Percentiles rank a stretch among this genome's conserved stretches.
Conservation (phyloP, 1,139 yeast genomes). For the Pichia sp. region DNA sequence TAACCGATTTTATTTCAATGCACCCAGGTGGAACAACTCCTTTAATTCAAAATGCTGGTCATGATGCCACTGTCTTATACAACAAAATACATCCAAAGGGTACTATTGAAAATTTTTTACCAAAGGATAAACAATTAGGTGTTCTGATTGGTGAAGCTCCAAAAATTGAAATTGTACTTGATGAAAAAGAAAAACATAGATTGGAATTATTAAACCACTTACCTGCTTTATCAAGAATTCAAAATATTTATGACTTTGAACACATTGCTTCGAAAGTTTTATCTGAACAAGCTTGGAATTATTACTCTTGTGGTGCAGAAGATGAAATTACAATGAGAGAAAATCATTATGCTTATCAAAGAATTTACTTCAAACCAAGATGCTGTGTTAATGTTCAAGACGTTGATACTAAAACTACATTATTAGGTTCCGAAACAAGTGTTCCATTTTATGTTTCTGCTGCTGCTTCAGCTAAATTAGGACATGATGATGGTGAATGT, state of each 20-base stretch:
- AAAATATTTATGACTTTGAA: conserved; percentile 33
- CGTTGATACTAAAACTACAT: conserved; percentile 32
- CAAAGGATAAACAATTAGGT: conserved; percentile 32
- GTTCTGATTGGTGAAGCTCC: conserved; percentile 34
- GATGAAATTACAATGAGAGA: conserved; percentile 34
- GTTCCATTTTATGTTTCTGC: conserved; percentile 72
- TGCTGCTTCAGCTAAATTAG: conserved; percentile 70
- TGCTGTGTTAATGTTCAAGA: conserved; percentile 34
- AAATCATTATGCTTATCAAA: conserved; percentile 32
- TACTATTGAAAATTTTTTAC: conserved; percentile 36
- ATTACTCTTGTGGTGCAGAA: conserved; percentile 32
- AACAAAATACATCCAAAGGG: conserved; percentile 71
- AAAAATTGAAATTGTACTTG: conserved; percentile 29
- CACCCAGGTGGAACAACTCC: conserved; percentile 90
- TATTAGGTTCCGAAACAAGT: conserved; percentile 41
- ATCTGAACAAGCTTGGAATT: conserved; percentile 31
- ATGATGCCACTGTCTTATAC: conserved; percentile 83
- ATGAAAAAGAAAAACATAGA: conserved; percentile 31
- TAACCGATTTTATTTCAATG: conserved; percentile 65
- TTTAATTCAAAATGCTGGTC: conserved; percentile 76
- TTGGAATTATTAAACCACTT: conserved; percentile 20
- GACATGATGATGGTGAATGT: conserved; percentile 72
- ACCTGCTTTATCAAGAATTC: conserved; percentile 28
- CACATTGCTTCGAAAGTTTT: conserved; percentile 30
- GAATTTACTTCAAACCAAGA: conserved; percentile 33